Evolutionary conservation across 495 filamentous ascomycete genomes (phyloP), one percentile per base, ranked within the genome.

Genomic region (Hypomontagnella monticulosa): DNA sequence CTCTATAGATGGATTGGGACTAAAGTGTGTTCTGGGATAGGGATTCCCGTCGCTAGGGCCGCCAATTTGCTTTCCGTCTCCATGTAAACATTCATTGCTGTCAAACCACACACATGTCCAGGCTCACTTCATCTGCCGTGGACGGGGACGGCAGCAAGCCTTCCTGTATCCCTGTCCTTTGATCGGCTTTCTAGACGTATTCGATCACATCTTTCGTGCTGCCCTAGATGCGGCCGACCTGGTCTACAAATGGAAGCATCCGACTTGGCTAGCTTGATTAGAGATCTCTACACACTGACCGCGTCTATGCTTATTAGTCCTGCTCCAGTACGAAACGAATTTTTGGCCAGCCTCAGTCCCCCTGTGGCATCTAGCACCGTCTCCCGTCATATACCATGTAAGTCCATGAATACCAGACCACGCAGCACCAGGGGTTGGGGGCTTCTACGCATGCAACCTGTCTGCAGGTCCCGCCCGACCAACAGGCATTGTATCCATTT

Each of bases 401-500:
- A 53, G 58, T 50, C 65, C 37, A 59, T 34, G 33, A 42, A 58
- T 57, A 67, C 47, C 46, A 50, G 34, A 61, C 30, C 57, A 48
- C 30, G 32, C 23, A 53, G 12, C 3, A 23, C 23, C 47, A 48
- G 47, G 57, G 58, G 19, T 53, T 46, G 34, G 30, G 23, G 50
- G 16, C 20, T 50, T 50, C 60, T 40, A 27, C 47, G 57, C 9
- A 54, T 61, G 60, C 66, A 60, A 36, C 40, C 34, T 20, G 40
- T 34, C 65, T 68, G 65, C 65, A 69, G 60, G 66, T 69, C 60
- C 66, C 43, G 56, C 60, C 60, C 20, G 40, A 57, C 66, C 51
- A 60, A 34, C 60, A 34, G 49, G 43, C 50, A 36, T 53, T 23
- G 20, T 52, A 48, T 9, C 55, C 36, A 37, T 58, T 34, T n/a